Conservation (phyloP, 441 rosid species). For the Erodium moschatum region DNA sequence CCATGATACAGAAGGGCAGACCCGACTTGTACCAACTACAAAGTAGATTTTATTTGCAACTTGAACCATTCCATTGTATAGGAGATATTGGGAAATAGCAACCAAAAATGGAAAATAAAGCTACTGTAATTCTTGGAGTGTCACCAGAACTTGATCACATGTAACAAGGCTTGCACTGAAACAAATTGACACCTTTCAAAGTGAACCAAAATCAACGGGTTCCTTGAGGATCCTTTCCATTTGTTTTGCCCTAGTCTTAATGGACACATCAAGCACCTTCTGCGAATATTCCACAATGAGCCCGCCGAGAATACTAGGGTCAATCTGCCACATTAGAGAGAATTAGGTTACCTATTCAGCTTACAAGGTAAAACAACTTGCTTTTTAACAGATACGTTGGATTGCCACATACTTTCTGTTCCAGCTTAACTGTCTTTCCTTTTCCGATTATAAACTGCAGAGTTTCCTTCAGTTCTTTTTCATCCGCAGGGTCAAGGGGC, state of each 20-base stretch:
- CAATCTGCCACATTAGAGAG: conserved; percentile 44
- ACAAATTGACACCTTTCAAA: conserved; percentile 26
- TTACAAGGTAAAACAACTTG: not conserved
- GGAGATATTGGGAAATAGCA: conserved; percentile 16
- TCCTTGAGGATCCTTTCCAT: conserved; percentile 89
- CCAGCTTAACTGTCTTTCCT: conserved; percentile 23
- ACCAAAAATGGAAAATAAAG: conserved; percentile 14
- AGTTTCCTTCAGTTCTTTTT: conserved; percentile 24
- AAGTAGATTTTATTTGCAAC: conserved; percentile 30
- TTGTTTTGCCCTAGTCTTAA: conserved; percentile 71
- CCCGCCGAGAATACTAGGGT: conserved; percentile 84
- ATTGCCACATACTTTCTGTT: conserved; percentile 21
- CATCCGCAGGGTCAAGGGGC: conserved; percentile 24
- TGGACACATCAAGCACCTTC: conserved; percentile 93
- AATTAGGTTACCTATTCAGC: conserved; percentile 3
- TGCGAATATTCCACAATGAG: conserved; percentile 61
- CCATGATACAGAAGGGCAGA: conserved; percentile 4
- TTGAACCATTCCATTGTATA: conserved; percentile 19
- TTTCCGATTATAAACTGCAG: conserved; percentile 20
- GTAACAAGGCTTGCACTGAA: not conserved
- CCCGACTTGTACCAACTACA: conserved; percentile 9
- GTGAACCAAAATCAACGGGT: conserved; percentile 34
- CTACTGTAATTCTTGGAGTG: conserved; percentile 13
- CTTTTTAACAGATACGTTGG: not conserved
- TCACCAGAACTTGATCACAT: conserved; percentile 13